Conservation (phyloP, 352 stramenopile species). For the Phytopythium chamaehyphon region DNA sequence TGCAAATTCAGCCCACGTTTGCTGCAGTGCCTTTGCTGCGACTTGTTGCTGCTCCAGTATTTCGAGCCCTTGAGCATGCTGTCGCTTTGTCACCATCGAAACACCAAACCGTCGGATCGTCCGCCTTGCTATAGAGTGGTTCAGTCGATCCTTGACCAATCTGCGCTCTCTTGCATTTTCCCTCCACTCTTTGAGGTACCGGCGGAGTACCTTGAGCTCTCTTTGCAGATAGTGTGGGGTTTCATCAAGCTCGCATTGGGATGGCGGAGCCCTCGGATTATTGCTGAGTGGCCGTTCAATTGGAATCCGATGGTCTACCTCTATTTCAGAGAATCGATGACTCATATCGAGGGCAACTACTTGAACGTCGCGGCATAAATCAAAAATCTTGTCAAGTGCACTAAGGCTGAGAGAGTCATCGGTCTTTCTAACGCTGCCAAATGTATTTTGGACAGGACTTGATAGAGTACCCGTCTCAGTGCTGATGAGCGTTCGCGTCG, state of each 20-base stretch:
- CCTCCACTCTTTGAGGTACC: constrained; percentile 45
- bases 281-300: background rate
- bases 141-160: constrained; percentile 19
- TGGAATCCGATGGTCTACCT: constrained; percentile 22
- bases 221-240: constrained; percentile 41
- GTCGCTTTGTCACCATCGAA: background rate
- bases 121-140: constrained; percentile 14
- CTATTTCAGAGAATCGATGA: constrained; percentile 25
- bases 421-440: no score
- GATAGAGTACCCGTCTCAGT: no score
- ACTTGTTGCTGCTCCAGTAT: background rate
- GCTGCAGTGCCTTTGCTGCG: constrained; percentile 10
- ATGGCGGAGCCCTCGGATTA: no score
- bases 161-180: constrained; percentile 14
- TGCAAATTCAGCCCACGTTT: background rate
- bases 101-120: constrained; percentile 22
- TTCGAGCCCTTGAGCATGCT: background rate
- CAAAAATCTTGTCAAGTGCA: constrained; percentile 28
- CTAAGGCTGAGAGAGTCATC: no score
- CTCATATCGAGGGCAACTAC: constrained; percentile 37
- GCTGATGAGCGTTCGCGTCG: no score
- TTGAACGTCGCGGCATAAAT: constrained; percentile 51
- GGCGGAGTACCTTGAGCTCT: constrained; percentile 65
- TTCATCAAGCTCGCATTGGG: constrained; percentile 4
- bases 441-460: no score